Evolutionary conservation across 805 yeast genomes (phyloP).

Genomic region (Huiozyma sinensis): DNA sequence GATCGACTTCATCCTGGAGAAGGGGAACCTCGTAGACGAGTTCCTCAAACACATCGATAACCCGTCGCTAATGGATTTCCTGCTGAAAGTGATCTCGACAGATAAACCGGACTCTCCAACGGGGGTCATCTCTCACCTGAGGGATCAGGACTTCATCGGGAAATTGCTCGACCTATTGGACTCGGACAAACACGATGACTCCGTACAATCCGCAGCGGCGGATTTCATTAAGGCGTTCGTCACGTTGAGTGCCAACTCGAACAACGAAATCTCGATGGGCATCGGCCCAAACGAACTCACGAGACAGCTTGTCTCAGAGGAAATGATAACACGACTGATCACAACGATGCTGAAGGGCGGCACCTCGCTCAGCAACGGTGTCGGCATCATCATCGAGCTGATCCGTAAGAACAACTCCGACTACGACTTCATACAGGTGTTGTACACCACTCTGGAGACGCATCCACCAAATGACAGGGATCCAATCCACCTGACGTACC

Average conservation of each 20-base stretch:
- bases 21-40: slow-evolving; percentile 59
- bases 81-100: slow-evolving; percentile 79
- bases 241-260: slow-evolving; percentile 84
- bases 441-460: slow-evolving; percentile 68
- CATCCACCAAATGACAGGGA: slow-evolving; percentile 90
- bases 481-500: slow-evolving; percentile 80
- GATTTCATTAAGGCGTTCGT: slow-evolving; percentile 91
- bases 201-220: slow-evolving; percentile 84
- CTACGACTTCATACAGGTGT: slow-evolving; percentile 79
- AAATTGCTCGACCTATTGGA: slow-evolving; percentile 60
- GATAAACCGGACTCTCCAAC: slow-evolving; percentile 86
- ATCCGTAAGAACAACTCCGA: slow-evolving; percentile 93
- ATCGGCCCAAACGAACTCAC: slow-evolving; percentile 94
- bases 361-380: slow-evolving; percentile 84
- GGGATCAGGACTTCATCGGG: slow-evolving; percentile 63
- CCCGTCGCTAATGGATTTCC: slow-evolving; percentile 88
- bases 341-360: slow-evolving; percentile 72
- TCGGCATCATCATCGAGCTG: slow-evolving; percentile 85
- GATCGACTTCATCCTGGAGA: slow-evolving; percentile 54
- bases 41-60: slow-evolving; percentile 81
- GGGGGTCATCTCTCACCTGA: slow-evolving; percentile 69
- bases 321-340: slow-evolving; percentile 55
- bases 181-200: slow-evolving; percentile 43
- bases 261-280: slow-evolving; percentile 75
- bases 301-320: slow-evolving; percentile 74